phyloP scores from a whole-genome alignment of 805 yeast species.

The Grigorovia transvaalensis region DNA sequence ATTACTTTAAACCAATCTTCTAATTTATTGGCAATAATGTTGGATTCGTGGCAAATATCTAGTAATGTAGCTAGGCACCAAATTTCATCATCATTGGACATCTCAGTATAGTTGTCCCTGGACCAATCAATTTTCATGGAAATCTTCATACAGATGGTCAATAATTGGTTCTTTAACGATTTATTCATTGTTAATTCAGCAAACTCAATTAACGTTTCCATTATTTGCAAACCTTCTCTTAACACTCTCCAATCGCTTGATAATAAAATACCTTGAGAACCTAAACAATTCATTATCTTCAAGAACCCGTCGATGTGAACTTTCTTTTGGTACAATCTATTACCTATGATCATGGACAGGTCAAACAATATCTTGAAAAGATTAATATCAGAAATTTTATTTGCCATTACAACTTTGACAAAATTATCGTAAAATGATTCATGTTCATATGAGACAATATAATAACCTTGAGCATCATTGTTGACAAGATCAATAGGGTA shows the following conservation, averaged over 20 bases:
- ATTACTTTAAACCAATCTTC: background rate
- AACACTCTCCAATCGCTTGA: slow-evolving; percentile 15
- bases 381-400: slow-evolving; percentile 19
- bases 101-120: background rate
- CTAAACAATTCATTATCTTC: slow-evolving; percentile 15
- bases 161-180: background rate
- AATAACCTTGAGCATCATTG: slow-evolving; percentile 31
- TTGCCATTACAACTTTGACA: slow-evolving; percentile 9
- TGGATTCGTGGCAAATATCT: background rate
- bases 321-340: slow-evolving; percentile 17
- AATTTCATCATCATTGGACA: background rate
- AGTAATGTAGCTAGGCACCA: background rate
- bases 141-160: background rate
- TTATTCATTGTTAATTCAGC: background rate
- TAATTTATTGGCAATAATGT: background rate
- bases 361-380: slow-evolving; percentile 29
- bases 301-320: slow-evolving; percentile 22
- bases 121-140: background rate
- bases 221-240: slow-evolving; percentile 6
- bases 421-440: slow-evolving; percentile 20
- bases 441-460: slow-evolving; percentile 38
- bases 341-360: slow-evolving; percentile 24
- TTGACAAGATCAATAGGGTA: slow-evolving; percentile 15
- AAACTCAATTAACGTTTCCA: background rate
- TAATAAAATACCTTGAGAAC: background rate